These are phyloP conservation scores for Apophysomyces trapeziformis DNA, from an alignment of 371 early-diverging fungal genomes.

Conservation along the genomic window DNA sequence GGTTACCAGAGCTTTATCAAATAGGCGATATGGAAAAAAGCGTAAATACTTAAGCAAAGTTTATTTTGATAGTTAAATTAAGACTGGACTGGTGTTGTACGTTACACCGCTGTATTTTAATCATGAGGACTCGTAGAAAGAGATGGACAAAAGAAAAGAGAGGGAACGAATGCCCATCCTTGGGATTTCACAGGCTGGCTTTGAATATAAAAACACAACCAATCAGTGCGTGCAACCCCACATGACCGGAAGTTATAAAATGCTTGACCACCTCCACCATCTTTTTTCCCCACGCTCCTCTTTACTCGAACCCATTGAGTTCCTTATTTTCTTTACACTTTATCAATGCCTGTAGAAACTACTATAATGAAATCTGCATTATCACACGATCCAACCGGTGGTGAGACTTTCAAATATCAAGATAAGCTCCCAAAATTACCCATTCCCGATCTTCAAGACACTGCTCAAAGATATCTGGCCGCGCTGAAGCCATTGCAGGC, in stretches of 20 bases:
- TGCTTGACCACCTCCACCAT: not conserved
- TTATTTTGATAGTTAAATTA: too few relatives aligned
- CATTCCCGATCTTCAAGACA: conserved; percentile 86
- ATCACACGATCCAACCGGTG: conserved; percentile 14
- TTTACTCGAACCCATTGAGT: not conserved
- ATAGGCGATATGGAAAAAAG: too few relatives aligned
- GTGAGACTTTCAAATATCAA: conserved; percentile 58
- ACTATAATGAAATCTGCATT: not conserved
- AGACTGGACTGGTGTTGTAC: too few relatives aligned
- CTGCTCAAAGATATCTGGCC: conserved; percentile 73
- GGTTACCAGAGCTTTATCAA: too few relatives aligned
- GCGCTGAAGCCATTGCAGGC: conserved; percentile 81
- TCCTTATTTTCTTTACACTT: conserved; percentile 7
- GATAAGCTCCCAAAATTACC: conserved; percentile 78
- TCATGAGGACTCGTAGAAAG: too few relatives aligned
- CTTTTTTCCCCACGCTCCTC: conserved; percentile 17
- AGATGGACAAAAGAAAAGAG: too few relatives aligned
- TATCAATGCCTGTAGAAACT: not conserved
- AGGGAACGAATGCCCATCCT: not conserved
- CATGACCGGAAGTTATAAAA: conserved; percentile 8
- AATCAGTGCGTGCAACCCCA: conserved; percentile 9
- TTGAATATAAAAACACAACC: not conserved
- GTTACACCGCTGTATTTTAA: too few relatives aligned
- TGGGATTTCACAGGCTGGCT: not conserved
- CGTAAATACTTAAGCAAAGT: too few relatives aligned